These are phyloP conservation scores for Boletus huronensis DNA, from an alignment of 768 basidiomycete genomes.

Conservation along the genomic window DNA sequence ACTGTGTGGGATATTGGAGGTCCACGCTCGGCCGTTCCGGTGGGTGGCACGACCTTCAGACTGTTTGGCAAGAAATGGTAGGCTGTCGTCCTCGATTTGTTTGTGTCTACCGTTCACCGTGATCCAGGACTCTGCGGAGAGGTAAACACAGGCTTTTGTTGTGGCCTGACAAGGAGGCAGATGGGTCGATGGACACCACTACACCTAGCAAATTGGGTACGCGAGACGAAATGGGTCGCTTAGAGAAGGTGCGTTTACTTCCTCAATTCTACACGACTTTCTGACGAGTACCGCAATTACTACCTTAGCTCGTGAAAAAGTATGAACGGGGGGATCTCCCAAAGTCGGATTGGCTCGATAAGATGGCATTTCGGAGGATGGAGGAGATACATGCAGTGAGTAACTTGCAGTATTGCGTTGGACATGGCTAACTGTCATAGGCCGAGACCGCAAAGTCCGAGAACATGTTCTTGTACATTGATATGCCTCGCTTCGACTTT, in stretches of 20 bases:
- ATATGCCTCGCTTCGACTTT: constrained; percentile 94
- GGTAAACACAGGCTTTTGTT: constrained; percentile 88
- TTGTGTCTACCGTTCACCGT: background rate
- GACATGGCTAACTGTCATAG: constrained; percentile 38
- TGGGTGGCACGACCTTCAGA: constrained; percentile 88
- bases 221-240: constrained; percentile 90
- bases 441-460: constrained; percentile 89
- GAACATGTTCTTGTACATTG: constrained; percentile 93
- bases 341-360: constrained; percentile 95
- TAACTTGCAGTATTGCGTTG: constrained; percentile 1
- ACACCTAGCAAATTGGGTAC: constrained; percentile 85
- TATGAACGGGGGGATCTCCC: constrained; percentile 92
- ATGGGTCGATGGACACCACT: constrained; percentile 72
- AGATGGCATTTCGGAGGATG: constrained; percentile 90
- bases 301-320: constrained; percentile 79
- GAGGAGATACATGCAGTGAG: constrained; percentile 89
- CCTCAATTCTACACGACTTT: background rate
- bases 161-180: constrained; percentile 83
- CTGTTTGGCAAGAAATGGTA: constrained; percentile 94
- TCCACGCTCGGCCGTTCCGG: constrained; percentile 71
- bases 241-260: constrained; percentile 69
- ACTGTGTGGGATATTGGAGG: constrained; percentile 96
- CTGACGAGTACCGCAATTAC: background rate
- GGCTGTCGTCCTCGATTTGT: constrained; percentile 13
- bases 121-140: constrained; percentile 72